Conservation (phyloP, 768 basidiomycete genomes). For the Pulveroboletus ravenelii region DNA sequence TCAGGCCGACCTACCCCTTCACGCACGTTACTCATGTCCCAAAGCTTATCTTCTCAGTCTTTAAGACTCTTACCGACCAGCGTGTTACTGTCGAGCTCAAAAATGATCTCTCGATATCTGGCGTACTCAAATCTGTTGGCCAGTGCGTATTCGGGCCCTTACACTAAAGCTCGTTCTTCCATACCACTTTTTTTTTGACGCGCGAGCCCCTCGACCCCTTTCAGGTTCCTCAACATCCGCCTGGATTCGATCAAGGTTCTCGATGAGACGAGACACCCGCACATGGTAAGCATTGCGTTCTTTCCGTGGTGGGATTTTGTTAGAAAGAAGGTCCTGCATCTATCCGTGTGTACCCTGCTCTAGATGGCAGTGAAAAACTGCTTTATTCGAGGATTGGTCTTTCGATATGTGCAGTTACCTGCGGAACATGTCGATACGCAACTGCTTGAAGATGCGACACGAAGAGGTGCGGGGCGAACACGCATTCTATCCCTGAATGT, state of each 20-base stretch:
- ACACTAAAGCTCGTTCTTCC: not conserved
- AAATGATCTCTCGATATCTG: slow-evolving; percentile 96
- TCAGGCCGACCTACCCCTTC: not conserved
- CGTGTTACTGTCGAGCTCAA: slow-evolving; percentile 96
- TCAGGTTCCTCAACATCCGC: slow-evolving; percentile 91
- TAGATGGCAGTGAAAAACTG: slow-evolving; percentile 99
- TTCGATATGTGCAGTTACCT: slow-evolving; percentile 94
- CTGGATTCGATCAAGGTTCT: slow-evolving; percentile 90
- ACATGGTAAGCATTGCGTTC: slow-evolving; percentile 67
- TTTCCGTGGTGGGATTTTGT: not conserved
- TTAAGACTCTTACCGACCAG: slow-evolving; percentile 98
- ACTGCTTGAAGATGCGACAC: slow-evolving; percentile 90
- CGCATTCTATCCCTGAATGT: not conserved
- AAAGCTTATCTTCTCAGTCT: slow-evolving; percentile 91
- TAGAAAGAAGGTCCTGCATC: not conserved
- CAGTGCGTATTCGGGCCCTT: no score
- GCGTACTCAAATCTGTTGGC: slow-evolving; percentile 94
- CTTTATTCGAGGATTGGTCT: slow-evolving; percentile 97
- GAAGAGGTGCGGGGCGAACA: slow-evolving; percentile 80
- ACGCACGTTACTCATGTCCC: slow-evolving; percentile 7
- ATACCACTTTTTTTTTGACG: not conserved
- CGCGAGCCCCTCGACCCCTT: not conserved
- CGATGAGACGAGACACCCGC: slow-evolving; percentile 91
- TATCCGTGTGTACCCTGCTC: not conserved
- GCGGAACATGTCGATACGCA: slow-evolving; percentile 93